Base-by-base conservation (phyloP, 176 grass and related monocot species). In the Oryza glaberrima region DNA sequence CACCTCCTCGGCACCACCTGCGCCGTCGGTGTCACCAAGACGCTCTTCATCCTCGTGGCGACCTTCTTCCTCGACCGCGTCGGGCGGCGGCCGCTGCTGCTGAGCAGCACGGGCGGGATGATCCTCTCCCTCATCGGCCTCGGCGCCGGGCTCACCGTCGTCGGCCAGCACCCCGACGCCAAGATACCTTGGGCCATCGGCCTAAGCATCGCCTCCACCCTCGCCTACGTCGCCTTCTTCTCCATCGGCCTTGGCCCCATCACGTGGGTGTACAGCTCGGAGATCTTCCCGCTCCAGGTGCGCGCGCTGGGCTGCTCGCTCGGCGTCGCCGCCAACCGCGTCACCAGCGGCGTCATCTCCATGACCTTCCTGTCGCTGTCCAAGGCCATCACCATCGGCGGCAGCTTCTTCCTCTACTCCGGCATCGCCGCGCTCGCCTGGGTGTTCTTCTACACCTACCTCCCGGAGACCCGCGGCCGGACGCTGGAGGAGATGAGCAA, bases 171-270 rank as follows among this genome's bases (percentile, higher is more conserved):
- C 36, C 81, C 73, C 1, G 84, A 67, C 40, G 25, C 41, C 63
- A 89, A 69, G 71, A 36, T 94, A 38, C 71, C 79, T 0, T 92
- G 94, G 94, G 91, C 94, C 72, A 48, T 97, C 51, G 91, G 61
- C 77, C 4, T 97, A 58, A 77, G 78, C 83, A 97, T 97, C 75
- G 82, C 81, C 9, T 90, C 89, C 35, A 82, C 85, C 64, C 65
- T 97, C 48, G 73, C 88, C 35, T 94, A 91, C 66, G 94, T 97
- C 4, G 89, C 91, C 43, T 97, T 93, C 82, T 97, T 94, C 94
- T 97, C 94, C 25, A 94, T 97, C 78, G 94, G 94, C 0, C 79
- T 97, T 6, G 94, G 94, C 7, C 94, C 94, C 79, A 92, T 97
- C 69, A 89, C 94, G 56, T 88, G 94, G 85, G 94, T 97, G 66